Conservation (phyloP, 140 eudicot species). For the Oenanthe javanica region DNA sequence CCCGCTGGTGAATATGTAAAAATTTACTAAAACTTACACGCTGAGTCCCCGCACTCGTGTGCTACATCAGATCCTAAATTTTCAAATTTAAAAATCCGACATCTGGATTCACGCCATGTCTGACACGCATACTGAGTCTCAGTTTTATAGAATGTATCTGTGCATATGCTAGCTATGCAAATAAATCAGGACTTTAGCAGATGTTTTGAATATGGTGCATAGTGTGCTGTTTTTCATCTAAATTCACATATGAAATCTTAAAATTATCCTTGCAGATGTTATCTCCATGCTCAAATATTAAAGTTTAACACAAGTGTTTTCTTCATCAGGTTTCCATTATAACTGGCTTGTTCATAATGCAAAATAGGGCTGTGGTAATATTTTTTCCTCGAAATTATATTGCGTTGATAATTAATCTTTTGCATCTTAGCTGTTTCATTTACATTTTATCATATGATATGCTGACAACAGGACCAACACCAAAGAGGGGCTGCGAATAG, state of each 20-base stretch:
- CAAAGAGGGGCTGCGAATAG: constrained; percentile 93
- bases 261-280: not conserved
- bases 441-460: not conserved
- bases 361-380: constrained; percentile 79
- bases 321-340: constrained; percentile 51
- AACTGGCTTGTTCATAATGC: constrained; percentile 62
- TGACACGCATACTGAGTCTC: too few relatives aligned
- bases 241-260: not conserved
- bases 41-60: not conserved
- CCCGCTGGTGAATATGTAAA: not conserved
- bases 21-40: not conserved
- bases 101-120: not conserved
- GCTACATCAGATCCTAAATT: not conserved
- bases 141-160: not conserved
- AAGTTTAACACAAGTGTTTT: not conserved
- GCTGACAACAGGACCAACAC: constrained; percentile 44
- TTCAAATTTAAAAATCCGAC: too few relatives aligned
- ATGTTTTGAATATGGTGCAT: not conserved
- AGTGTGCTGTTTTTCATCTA: not conserved
- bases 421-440: not conserved
- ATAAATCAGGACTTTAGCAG: not conserved
- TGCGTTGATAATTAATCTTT: not conserved
- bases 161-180: not conserved
- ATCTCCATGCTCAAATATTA: not conserved
- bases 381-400: not conserved